phyloP scores from a whole-genome alignment of 2,329 filamentous ascomycete species.

The Clonostachys rhizophaga region DNA sequence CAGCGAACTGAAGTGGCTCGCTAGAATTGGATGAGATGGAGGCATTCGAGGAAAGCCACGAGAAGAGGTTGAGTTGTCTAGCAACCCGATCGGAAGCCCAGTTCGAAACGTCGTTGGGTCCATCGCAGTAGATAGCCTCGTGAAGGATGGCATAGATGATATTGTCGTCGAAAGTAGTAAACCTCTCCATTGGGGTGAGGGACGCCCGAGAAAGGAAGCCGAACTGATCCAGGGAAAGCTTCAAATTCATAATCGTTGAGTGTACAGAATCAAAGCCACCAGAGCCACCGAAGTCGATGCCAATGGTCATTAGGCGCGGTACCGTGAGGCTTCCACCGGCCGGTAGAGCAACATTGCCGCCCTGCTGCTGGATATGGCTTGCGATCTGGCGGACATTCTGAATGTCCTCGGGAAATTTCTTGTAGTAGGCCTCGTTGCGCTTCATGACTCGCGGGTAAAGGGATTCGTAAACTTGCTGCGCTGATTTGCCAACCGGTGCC shows the following conservation, averaged over 20 bases:
- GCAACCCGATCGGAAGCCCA: conserved; percentile 73
- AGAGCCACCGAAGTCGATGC: conserved; percentile 73
- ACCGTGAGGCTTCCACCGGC: conserved; percentile 70
- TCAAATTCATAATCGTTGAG: conserved; percentile 64
- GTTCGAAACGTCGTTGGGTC: conserved; percentile 54
- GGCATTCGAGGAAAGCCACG: conserved; percentile 40
- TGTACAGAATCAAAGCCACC: conserved; percentile 73
- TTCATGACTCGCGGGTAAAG: conserved; percentile 66
- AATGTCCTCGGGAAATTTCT: conserved; percentile 79
- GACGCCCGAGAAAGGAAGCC: conserved; percentile 72
- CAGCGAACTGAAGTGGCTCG: conserved; percentile 70
- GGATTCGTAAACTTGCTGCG: conserved; percentile 71
- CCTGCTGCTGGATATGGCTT: conserved; percentile 56
- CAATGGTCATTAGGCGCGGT: conserved; percentile 70
- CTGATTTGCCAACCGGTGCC: conserved; percentile 65
- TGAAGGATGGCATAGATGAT: conserved; percentile 85
- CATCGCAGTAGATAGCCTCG: conserved; percentile 81
- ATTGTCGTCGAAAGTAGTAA: conserved; percentile 66
- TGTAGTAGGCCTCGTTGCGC: conserved; percentile 76
- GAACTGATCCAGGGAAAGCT: conserved; percentile 69
- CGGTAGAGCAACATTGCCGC: conserved; percentile 58
- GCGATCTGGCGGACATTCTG: conserved; percentile 63
- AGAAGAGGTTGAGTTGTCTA: conserved; percentile 36
- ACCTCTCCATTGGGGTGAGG: conserved; percentile 62
- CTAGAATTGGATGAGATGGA: conserved; percentile 18